Evolutionary conservation across 176 grass and related monocot species (phyloP), one percentile per base, ranked within the genome.

Genomic region (Juncus effusus): DNA sequence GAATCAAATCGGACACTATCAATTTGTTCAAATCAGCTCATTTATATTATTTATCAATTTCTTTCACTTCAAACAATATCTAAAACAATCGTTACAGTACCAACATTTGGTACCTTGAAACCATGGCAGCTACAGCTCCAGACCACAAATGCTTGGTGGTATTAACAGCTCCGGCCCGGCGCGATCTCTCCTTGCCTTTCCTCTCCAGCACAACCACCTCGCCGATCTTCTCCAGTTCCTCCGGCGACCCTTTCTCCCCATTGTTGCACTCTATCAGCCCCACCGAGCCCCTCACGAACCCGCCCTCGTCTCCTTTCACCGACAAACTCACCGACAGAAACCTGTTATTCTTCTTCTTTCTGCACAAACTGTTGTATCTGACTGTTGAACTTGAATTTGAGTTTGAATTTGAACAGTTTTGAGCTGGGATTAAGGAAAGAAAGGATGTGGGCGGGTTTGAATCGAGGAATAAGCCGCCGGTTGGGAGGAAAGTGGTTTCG

Each of bases 91-190:
- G 52, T 0, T 56, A 56, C 19, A 13, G 12, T 13, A 10, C 52
- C 10, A 13, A 56, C 52, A 56, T 56, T 13, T 56, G 12, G 61
- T 93, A 94, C 95, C 95, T 87, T 0, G 89, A 99, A 49, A 99
- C 81, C 89, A 99, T 99, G 49, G 95, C 89, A 44, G 95, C 95
- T 12, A 94, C 83, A 40, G 95, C 95, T 51, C 95, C 89, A 10
- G 89, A 52, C 85, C 89, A 99, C 42, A 99, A 82, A 85, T 99
- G 89, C 39, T 99, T 90, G 7, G 89, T 90, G 36, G 64, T 85
- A 74, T 94, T 99, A 76, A 94, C 72, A 19, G 89, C 83, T 3
- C 76, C 83, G 2, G 83, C 83, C n/a, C 85, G 80, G 10, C 85
- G 67, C n/a, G 16, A 52, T 13, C 28, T 63, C 28, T 72, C 78